These are phyloP conservation scores for Ruellia speciosa DNA, from an alignment of 305 asterid genomes.

Conservation along the genomic window DNA sequence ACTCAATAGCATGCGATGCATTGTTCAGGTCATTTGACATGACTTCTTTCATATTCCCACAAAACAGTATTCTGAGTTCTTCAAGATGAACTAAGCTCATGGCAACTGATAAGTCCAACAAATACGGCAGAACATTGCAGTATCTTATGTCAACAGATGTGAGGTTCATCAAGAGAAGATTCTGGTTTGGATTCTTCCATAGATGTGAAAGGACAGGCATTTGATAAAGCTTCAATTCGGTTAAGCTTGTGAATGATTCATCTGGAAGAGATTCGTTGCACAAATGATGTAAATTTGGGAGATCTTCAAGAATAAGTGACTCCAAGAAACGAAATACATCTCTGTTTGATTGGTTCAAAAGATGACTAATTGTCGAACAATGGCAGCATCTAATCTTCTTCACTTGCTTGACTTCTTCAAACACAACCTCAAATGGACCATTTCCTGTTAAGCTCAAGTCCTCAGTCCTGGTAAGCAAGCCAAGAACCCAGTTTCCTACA, in stretches of 20 bases:
- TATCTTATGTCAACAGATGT: not conserved
- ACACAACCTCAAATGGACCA: too few species aligned
- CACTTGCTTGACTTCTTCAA: too few species aligned
- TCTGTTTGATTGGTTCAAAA: too few species aligned
- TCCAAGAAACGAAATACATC: too few species aligned
- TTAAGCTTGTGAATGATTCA: not conserved
- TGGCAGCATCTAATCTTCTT: too few species aligned
- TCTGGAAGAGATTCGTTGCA: not conserved
- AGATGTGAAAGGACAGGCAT: not conserved
- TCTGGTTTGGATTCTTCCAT: not conserved
- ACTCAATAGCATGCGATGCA: not conserved
- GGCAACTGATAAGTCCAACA: not conserved
- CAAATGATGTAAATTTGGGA: not conserved
- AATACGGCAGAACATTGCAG: not conserved
- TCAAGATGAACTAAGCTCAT: not conserved
- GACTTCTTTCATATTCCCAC: constrained; percentile 4
- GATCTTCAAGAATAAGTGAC: not conserved
- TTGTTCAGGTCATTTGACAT: not conserved
- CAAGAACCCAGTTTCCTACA: too few species aligned
- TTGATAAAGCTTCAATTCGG: not conserved
- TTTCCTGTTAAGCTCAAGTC: too few species aligned
- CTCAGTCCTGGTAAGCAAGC: too few species aligned
- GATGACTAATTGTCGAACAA: too few species aligned
- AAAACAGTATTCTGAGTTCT: constrained; percentile 1
- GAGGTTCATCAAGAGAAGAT: not conserved